These are phyloP conservation scores for Akanthomyces uredinophilus DNA, from an alignment of 2,329 filamentous ascomycete species.

Conservation along the genomic window DNA sequence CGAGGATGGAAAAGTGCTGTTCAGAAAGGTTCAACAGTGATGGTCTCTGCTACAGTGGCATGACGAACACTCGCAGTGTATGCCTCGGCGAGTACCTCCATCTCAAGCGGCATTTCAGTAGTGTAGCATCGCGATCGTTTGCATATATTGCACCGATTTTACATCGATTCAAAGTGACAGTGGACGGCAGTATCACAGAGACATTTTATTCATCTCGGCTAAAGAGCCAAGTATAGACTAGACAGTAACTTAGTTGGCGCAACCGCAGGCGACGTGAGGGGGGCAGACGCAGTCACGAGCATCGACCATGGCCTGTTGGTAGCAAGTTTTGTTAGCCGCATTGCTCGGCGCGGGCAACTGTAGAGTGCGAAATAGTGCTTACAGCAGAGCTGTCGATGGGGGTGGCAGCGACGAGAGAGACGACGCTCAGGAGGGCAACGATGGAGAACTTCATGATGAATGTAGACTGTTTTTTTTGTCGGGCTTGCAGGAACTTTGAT, in stretches of 20 bases:
- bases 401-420: neutral
- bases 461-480: neutral
- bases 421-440: constrained; percentile 4
- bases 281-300: constrained; percentile 6
- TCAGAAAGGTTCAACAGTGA: neutral
- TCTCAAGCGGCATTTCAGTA: too few relatives aligned
- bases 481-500: neutral
- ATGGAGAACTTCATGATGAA: constrained; percentile 1
- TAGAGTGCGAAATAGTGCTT: neutral
- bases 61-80: too few relatives aligned
- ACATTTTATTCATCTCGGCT: too few relatives aligned
- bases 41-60: too few relatives aligned
- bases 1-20: neutral
- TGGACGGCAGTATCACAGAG: too few relatives aligned
- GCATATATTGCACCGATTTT: too few relatives aligned
- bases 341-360: neutral
- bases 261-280: constrained; percentile 2
- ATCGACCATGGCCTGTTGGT: neutral
- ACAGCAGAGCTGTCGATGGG: neutral
- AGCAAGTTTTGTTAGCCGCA: neutral
- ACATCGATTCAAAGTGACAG: too few relatives aligned
- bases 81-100: too few relatives aligned
- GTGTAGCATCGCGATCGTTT: too few relatives aligned
- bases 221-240: too few relatives aligned
- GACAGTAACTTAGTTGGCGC: neutral